A percentile compares a stretch with the other conserved stretches of the same genome.
Evolutionary conservation across 2,329 filamentous ascomycete genomes (phyloP).

Genomic region (Fonsecaea multimorphosa): DNA sequence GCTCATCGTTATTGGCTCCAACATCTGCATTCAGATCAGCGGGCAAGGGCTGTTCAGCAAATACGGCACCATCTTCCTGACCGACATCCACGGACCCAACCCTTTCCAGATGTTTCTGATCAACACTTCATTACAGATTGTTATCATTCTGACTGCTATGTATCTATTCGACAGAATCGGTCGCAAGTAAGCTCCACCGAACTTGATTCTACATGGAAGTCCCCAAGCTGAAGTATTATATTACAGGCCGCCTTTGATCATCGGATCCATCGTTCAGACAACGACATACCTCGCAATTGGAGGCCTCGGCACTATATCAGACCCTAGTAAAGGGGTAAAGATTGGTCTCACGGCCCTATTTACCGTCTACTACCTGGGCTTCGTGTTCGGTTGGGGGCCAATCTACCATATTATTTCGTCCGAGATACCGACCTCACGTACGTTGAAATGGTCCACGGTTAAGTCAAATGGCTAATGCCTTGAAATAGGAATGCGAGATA

Average conservation of each 20-base stretch:
- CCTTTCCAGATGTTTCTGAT: constrained; percentile 26
- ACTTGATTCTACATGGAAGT: constrained; percentile 21
- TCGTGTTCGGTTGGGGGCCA: constrained; percentile 28
- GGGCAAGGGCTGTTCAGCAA: constrained; percentile 23
- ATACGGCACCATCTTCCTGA: constrained; percentile 31
- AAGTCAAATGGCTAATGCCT: not conserved
- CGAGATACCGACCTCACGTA: constrained; percentile 37
- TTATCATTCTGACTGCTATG: constrained; percentile 20
- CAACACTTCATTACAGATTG: constrained; percentile 21
- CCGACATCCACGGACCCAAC: constrained; percentile 15
- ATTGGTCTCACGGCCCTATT: constrained; percentile 30
- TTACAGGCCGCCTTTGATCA: constrained; percentile 27
- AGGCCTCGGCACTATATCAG: constrained; percentile 21
- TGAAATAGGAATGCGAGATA: constrained; percentile 40
- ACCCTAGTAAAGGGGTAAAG: constrained; percentile 11
- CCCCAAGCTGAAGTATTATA: constrained; percentile 21
- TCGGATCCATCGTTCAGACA: constrained; percentile 25
- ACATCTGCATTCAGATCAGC: constrained; percentile 26
- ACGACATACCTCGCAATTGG: constrained; percentile 33
- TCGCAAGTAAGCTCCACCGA: constrained; percentile 29
- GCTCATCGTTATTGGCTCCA: constrained; percentile 26
- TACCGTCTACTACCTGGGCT: constrained; percentile 23
- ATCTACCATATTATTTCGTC: constrained; percentile 25
- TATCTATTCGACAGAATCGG: constrained; percentile 26
- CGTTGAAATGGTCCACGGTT: not conserved